These are phyloP conservation scores for Backusella liffmaniae DNA, from an alignment of 192 early-diverging fungal genomes.

Conservation along the genomic window DNA sequence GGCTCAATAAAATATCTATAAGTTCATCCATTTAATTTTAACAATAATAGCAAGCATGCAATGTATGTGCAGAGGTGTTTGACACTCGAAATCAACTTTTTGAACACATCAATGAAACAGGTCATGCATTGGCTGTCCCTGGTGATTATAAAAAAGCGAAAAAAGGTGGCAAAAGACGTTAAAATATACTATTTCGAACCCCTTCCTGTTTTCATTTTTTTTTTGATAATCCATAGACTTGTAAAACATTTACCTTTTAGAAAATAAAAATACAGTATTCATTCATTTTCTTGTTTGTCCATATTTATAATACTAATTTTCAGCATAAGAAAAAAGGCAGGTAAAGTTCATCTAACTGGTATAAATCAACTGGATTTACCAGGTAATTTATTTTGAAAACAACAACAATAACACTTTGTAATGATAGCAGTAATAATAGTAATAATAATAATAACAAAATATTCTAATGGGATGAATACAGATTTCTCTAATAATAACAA, in stretches of 20 bases:
- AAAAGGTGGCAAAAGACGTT: slow-evolving; percentile 10
- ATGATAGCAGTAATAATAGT: no score
- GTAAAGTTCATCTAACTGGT: no score
- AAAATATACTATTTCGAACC: neutral
- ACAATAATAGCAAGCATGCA: slow-evolving; percentile 54
- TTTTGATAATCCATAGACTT: no score
- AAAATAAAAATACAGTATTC: neutral
- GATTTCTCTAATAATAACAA: neutral
- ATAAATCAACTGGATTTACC: no score
- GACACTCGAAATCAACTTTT: slow-evolving; percentile 82
- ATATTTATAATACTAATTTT: no score
- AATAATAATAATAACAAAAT: no score
- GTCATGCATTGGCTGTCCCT: slow-evolving; percentile 70
- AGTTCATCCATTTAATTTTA: neutral
- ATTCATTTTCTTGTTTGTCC: no score
- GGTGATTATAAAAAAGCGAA: neutral
- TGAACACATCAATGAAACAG: slow-evolving; percentile 81
- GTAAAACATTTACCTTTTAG: neutral
- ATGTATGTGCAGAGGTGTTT: slow-evolving; percentile 77
- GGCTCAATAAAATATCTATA: neutral
- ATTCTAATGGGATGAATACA: neutral
- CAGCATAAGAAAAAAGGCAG: no score
- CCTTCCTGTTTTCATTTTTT: neutral
- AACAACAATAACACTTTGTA: no score
- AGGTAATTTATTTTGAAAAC: no score